These are phyloP conservation scores for Diphasiastrum complanatum DNA, from an alignment of 83 land plant genomes.

Conservation along the genomic window DNA sequence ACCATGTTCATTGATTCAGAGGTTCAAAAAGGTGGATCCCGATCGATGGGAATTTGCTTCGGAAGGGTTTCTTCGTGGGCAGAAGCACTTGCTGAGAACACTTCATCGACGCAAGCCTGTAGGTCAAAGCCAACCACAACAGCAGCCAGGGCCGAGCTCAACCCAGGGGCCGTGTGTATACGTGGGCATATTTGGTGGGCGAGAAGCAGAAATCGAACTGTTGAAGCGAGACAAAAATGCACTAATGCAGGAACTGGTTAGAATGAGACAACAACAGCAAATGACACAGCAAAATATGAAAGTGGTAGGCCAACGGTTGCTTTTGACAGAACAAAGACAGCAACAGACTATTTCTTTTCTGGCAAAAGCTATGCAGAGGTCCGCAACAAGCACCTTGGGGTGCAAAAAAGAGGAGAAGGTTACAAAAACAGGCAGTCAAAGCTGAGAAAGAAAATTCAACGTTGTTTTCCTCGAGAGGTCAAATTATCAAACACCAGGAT, in stretches of 20 bases:
- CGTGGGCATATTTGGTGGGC: background rate
- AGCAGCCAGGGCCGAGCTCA: background rate
- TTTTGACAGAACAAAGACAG: slow-evolving; percentile 45
- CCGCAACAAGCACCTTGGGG: too few species aligned
- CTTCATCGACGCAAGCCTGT: slow-evolving; percentile 36
- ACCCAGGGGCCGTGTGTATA: background rate
- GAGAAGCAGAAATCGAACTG: slow-evolving; percentile 16
- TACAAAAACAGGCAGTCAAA: too few species aligned
- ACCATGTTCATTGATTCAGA: slow-evolving; percentile 24
- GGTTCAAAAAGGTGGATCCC: slow-evolving; percentile 62
- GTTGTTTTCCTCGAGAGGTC: too few species aligned
- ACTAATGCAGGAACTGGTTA: slow-evolving; percentile 27
- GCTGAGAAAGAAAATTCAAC: too few species aligned
- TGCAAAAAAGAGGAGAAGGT: too few species aligned
- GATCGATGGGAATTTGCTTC: slow-evolving; percentile 67
- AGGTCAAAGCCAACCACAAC: background rate
- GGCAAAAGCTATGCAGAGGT: slow-evolving; percentile 13
- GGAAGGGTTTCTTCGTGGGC: slow-evolving; percentile 53
- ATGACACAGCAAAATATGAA: slow-evolving; percentile 30
- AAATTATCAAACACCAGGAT: too few species aligned
- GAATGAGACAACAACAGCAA: slow-evolving; percentile 36
- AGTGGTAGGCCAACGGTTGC: slow-evolving; percentile 30
- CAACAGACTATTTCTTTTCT: slow-evolving; percentile 53
- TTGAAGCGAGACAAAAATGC: slow-evolving; percentile 13
- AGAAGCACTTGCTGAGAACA: slow-evolving; percentile 38